phyloP scores from a whole-genome alignment of 805 yeast genomes.

The Candida rishiriensis region DNA sequence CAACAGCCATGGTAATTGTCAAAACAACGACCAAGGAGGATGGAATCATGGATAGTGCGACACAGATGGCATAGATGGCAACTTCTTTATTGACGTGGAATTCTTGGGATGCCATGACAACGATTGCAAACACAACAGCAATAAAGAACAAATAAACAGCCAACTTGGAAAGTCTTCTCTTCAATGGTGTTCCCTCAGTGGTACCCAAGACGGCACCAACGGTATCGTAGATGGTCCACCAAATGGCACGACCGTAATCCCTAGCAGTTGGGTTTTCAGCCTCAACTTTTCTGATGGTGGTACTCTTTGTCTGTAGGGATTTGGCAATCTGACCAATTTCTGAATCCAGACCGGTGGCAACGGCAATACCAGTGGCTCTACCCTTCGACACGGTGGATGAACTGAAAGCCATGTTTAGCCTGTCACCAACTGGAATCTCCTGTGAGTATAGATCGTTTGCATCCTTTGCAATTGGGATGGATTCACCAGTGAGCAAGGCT shows the following conservation, averaged over 20 bases:
- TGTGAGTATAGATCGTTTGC: slow-evolving; percentile 35
- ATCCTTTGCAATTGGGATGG: slow-evolving; percentile 64
- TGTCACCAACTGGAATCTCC: slow-evolving; percentile 62
- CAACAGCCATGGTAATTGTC: slow-evolving; percentile 83
- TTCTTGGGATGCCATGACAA: slow-evolving; percentile 81
- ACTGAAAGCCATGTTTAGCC: slow-evolving; percentile 66
- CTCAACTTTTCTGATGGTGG: slow-evolving; percentile 37
- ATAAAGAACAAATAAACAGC: slow-evolving; percentile 68
- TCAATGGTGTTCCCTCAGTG: slow-evolving; percentile 77
- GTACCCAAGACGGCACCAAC: slow-evolving; percentile 71
- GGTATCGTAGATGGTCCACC: slow-evolving; percentile 47
- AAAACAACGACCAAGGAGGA: slow-evolving; percentile 75
- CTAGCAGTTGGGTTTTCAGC: slow-evolving; percentile 40
- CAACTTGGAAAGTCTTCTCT: slow-evolving; percentile 66
- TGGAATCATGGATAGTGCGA: slow-evolving; percentile 77
- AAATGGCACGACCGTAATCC: slow-evolving; percentile 44
- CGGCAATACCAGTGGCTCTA: slow-evolving; percentile 64
- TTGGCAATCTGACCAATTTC: slow-evolving; percentile 74
- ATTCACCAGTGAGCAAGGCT: slow-evolving; percentile 86
- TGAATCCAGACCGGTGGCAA: slow-evolving; percentile 64
- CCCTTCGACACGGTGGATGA: slow-evolving; percentile 73
- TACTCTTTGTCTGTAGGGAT: slow-evolving; percentile 42
- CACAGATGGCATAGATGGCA: slow-evolving; percentile 86
- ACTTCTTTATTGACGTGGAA: slow-evolving; percentile 73
- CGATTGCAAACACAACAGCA: slow-evolving; percentile 82